A percentile compares a stretch with the other conserved stretches of the same genome.
These are phyloP conservation scores for Prunus campanulata DNA, from an alignment of 306 rosid genomes.

Conservation along the genomic window DNA sequence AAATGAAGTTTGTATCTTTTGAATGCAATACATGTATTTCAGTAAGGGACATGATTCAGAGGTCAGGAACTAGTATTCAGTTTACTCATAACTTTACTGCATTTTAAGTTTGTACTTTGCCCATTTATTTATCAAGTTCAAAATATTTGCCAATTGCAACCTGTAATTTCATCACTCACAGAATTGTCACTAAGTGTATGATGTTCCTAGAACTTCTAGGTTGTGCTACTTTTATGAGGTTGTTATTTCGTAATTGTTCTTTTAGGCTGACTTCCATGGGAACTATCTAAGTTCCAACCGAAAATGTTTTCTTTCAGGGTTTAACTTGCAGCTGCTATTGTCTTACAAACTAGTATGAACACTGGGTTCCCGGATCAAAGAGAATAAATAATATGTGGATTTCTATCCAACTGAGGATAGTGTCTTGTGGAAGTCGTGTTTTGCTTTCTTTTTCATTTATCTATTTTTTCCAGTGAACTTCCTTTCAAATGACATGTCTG, in stretches of 20 bases:
- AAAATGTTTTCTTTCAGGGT: too few species aligned
- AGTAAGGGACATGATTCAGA: constrained; percentile 47
- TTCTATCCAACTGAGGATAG: too few species aligned
- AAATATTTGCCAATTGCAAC: not conserved
- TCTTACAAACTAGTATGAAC: not conserved
- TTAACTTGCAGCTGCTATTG: too few species aligned
- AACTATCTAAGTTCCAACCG: not conserved
- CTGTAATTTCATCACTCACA: not conserved
- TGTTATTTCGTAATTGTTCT: not conserved
- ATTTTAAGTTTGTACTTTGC: constrained; percentile 23
- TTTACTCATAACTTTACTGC: constrained; percentile 25
- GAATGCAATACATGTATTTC: constrained; percentile 46
- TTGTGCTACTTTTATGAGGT: not conserved
- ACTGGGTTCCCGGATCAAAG: not conserved
- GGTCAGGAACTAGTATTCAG: constrained; percentile 29
- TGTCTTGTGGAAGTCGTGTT: not conserved
- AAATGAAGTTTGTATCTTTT: constrained; percentile 47
- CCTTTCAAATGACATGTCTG: too few species aligned
- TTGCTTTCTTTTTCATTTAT: too few species aligned
- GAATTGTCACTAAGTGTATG: not conserved
- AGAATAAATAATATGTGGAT: too few species aligned
- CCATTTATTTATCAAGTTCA: not conserved
- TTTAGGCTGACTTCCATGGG: not conserved
- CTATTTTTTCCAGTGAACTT: too few species aligned
- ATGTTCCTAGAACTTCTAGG: not conserved